Evolutionary conservation across 345 rosid genomes (phyloP), one percentile per base, ranked within the genome.

Genomic region (Odontarrhena argentea): DNA sequence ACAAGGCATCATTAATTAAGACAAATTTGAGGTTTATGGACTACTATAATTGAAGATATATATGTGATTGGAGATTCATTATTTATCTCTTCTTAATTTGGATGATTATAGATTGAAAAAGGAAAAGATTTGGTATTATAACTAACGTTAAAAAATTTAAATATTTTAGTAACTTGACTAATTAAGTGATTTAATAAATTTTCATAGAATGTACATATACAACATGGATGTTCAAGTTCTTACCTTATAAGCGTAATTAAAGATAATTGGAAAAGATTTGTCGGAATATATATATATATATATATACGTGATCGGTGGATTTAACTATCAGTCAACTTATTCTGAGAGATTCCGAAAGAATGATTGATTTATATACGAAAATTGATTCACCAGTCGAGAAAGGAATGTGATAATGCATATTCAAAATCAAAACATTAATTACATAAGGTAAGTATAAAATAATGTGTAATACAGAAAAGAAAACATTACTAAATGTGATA

Each of bases 401-500:
- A 51, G 50, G 8, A 46, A 63, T 63, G 25, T 71, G 50, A 46
- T 1, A 51, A 45, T 62, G 12, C 12, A 40, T 9, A 58, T 14
- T 38, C 7, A 57, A 41, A 32, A 32, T 38, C 7, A 57, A 41
- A 32, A 32, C 36, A 64, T 18, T 11, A 64, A 64, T 18, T 11
- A 64, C 51, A 13, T 60, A 46, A 28, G 30, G 49, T 14, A 54
- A 37, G 28, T 51, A 42, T 6, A 64, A 30, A 64, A 48, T 48
- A 12, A 38, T 30, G 2, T 5, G 6, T 32, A 49, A 14, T 32
- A 6, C 10, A 32, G 60, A 48, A 55, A 74, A 74, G 65, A 68
- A 74, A 68, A 74, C 77, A 74, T 68, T 32, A 32, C 1, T 1
- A 32, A 32, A 5, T 32, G 36, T 32, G 36, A 28, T 28, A 28